Conservation (phyloP, 2,329 filamentous ascomycete species). For the Colletotrichum liaoningense region DNA sequence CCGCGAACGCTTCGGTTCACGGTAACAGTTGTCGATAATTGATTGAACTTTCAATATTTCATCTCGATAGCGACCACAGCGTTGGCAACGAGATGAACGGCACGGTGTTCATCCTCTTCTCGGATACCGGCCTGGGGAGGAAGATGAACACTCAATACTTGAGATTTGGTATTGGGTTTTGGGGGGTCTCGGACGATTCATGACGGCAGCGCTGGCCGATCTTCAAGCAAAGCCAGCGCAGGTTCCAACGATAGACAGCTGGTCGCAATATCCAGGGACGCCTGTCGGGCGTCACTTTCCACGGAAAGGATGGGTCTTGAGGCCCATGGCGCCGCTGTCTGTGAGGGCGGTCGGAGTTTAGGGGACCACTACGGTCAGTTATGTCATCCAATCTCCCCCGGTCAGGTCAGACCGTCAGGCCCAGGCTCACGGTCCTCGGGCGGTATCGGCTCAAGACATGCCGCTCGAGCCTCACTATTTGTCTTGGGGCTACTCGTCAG, state of each 20-base stretch:
- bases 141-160: background rate
- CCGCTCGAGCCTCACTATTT: conserved; percentile 19
- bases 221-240: background rate
- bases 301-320: background rate
- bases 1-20: conserved; percentile 9
- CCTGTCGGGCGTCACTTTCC: background rate
- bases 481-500: background rate
- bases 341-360: background rate
- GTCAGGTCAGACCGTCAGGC: background rate
- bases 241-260: background rate
- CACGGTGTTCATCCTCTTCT: background rate
- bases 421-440: background rate
- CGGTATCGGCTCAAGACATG: background rate
- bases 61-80: conserved; percentile 16
- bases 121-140: background rate
- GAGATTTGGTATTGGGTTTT: background rate
- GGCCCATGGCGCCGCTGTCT: conserved; percentile 10
- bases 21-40: background rate
- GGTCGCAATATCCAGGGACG: background rate
- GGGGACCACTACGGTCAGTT: background rate
- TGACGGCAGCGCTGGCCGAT: background rate
- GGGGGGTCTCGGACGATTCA: background rate
- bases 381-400: conserved; percentile 1
- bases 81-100: conserved; percentile 3
- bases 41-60: conserved; percentile 17